Base-by-base conservation (phyloP, 768 basidiomycete genomes). In the Pleurotus pulmonarius region DNA sequence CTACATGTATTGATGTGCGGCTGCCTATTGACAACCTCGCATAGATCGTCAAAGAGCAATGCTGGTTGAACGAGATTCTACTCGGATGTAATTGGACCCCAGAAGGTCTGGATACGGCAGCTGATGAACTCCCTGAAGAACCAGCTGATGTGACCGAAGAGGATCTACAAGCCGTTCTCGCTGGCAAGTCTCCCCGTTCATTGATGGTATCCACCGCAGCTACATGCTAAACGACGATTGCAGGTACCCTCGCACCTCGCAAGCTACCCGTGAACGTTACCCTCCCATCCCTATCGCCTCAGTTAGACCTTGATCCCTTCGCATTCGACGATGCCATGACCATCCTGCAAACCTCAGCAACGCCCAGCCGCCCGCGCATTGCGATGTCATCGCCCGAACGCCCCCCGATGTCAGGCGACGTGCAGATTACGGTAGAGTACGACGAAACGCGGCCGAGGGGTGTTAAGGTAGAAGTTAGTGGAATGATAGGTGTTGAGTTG, bases 31-130 rank as follows among this genome's bases (percentile, higher is more conserved):
- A 9, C 25, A 13, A 16, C 16, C 37, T 55, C 41, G 37, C 16
- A 16, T 41, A 89, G 86, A 79, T 93, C 63, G 88, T 92, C 4
- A 78, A 81, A 57, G 90, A 92, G 58, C 91, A 92, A 69, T 88
- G 86, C 63, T 93, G 91, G 91, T 64, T 92, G 15, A 93, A 92
- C 63, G 87, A 88, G 62, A 77, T 78, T n/a, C 67, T 93, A 18
- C 63, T 72, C 3, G 76, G 79, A 45, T 83, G 81, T 45, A 69
- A 79, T 11, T 93, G 91, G 90, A 67, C 69, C 24, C 75, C 82
- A 3, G 88, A 90, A 62, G 75, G 73, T 8, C 58, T 73, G 12
- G 63, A 67, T 29, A 56, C 61, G 13, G 65, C 67, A 12, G 65
- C 65, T 6, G 63, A 59, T 9, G 66, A 73, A 11, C 46, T 60